Conservation (phyloP, 2,329 filamentous ascomycete genomes). For the Fusarium illudens region DNA sequence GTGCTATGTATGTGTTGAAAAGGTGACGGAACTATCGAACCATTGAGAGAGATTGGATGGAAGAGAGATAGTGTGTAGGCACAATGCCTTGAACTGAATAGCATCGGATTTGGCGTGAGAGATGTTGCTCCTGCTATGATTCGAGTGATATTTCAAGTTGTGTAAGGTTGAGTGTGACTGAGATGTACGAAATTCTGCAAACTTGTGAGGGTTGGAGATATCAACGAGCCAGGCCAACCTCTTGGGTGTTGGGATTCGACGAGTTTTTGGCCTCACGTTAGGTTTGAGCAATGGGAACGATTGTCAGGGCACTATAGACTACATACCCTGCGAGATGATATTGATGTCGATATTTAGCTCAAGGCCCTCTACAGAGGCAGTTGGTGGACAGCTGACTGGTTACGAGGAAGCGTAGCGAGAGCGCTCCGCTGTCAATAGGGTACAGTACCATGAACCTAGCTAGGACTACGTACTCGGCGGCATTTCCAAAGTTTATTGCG, state of each 20-base stretch:
- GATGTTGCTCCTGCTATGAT: not conserved
- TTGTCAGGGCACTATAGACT: no score
- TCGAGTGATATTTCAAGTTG: not conserved
- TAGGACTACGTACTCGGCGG: not conserved
- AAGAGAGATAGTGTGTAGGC: not conserved
- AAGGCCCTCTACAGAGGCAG: not conserved
- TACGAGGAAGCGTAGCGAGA: not conserved
- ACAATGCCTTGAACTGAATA: not conserved
- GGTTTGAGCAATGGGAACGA: not conserved
- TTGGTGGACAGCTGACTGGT: not conserved
- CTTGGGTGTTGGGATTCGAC: not conserved
- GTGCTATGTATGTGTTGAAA: slow-evolving; percentile 24
- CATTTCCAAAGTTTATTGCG: not conserved
- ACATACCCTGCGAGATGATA: not conserved
- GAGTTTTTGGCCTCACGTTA: not conserved
- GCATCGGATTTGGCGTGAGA: not conserved
- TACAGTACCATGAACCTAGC: not conserved
- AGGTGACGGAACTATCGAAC: slow-evolving; percentile 9
- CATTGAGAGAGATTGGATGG: not conserved
- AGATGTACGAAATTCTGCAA: not conserved
- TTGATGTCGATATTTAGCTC: no score
- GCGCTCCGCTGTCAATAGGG: not conserved
- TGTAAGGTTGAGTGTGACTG: not conserved
- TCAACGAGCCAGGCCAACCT: not conserved
- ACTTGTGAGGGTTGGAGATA: not conserved